Evolutionary conservation across 1,139 yeast species (phyloP), one percentile per base, ranked within the genome.

Genomic region (Meyerozyma smithsonii): DNA sequence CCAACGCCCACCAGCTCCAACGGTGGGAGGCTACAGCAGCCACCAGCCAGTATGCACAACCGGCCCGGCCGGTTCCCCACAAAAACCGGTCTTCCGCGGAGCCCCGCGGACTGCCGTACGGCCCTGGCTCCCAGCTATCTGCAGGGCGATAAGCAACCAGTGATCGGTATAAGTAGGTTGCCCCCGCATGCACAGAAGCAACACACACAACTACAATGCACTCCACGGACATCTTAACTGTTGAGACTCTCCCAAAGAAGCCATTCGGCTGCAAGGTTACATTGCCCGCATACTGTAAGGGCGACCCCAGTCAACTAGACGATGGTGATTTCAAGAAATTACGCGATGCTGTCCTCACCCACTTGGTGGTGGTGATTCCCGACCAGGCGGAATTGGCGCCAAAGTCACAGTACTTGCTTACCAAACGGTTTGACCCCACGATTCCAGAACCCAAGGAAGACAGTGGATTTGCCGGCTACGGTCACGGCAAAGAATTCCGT

Each of bases 401-500:
- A 26, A 70, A 75, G 42, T 81, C 89, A 2, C 96, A 87, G 61
- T 85, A 83, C 59, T 59, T 70, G 26, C 69, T 87, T 40, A 87
- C 95, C 26, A 76, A 80, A 48, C 72, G 85, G 50, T 83, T 86
- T 55, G 95, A 86, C 55, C 88, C 92, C 26, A 65, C 86, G 5
- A 78, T 87, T 44, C 74, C 74, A 3, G 70, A 64, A 42, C 69
- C 73, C 18, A 68, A 65, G 43, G 74, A 69, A 35, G 59, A 57
- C 24, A 56, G 56, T 18, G 72, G 72, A 2, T 56, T 55, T 18
- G 81, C 83, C 32, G 76, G 76, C 16, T 87, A 87, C 51, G 96
- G 96, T 30, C 96, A 87, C 52, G 88, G 92, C 41, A 84, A 84
- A 57, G 85, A 84, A 46, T 85, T 86, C 62, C 80, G 92, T 55